phyloP scores from a whole-genome alignment of 306 rosid species.

The Fagus sylvatica region DNA sequence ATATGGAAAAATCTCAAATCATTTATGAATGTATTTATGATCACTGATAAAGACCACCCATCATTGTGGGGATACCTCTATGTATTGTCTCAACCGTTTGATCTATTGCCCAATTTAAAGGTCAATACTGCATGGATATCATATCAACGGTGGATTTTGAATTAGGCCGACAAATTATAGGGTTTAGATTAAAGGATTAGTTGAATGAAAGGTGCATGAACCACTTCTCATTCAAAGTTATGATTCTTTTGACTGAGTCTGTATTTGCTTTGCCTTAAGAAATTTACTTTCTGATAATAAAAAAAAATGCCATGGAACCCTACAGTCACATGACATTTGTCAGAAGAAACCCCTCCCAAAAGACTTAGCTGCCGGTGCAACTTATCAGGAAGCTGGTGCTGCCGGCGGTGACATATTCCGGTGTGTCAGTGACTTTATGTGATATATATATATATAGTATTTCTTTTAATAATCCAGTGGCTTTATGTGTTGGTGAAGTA shows the following conservation, averaged over 20 bases:
- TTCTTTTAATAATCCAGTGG: too few relatives aligned
- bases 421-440: not conserved
- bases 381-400: not conserved
- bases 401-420: not conserved
- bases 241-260: slow-evolving; percentile 30
- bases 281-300: slow-evolving; percentile 23
- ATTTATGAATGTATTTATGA: slow-evolving; percentile 45
- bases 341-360: slow-evolving; percentile 35
- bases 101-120: slow-evolving; percentile 1
- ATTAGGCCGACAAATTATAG: slow-evolving; percentile 32
- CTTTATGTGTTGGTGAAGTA: not conserved
- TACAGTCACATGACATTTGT: slow-evolving; percentile 77
- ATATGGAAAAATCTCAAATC: slow-evolving; percentile 18
- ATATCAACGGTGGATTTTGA: slow-evolving; percentile 32
- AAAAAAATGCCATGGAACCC: slow-evolving; percentile 48
- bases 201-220: slow-evolving; percentile 61
- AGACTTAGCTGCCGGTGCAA: not conserved
- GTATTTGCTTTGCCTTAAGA: slow-evolving; percentile 27
- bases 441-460: not conserved
- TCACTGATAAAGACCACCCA: slow-evolving; percentile 54
- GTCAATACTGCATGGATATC: slow-evolving; percentile 38
- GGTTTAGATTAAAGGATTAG: not conserved
- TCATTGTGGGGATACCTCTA: slow-evolving; percentile 47
- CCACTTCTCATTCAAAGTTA: slow-evolving; percentile 19
- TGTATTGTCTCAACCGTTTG: slow-evolving; percentile 17